Conservation (phyloP, 805 yeast species). For the Starmerella powellii region DNA sequence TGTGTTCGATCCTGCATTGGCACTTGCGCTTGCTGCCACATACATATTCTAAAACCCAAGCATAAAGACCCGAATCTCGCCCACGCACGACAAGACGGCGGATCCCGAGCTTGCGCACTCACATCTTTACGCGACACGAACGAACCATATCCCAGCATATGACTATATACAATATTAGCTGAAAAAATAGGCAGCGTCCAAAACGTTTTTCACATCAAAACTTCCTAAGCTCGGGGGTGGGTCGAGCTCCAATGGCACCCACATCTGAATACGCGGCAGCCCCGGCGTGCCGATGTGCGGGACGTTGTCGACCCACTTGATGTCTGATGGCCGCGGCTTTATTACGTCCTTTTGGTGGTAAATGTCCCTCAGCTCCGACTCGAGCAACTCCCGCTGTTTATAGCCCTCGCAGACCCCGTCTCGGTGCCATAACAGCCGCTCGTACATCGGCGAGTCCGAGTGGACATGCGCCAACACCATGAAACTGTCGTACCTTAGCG, state of each 20-base stretch:
- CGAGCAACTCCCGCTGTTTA: conserved; percentile 42
- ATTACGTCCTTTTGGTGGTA: too few species aligned
- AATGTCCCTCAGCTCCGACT: conserved; percentile 63
- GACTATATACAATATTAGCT: conserved; percentile 5
- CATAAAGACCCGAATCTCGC: too few species aligned
- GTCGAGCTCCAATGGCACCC: conserved; percentile 57
- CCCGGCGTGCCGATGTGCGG: conserved; percentile 31
- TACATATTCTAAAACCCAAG: not conserved
- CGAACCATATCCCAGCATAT: too few species aligned
- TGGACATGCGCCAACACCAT: conserved; percentile 46
- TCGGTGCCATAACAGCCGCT: conserved; percentile 34
- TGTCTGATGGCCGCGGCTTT: too few species aligned
- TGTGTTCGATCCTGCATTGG: conserved; percentile 13
- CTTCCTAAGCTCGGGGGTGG: conserved; percentile 60
- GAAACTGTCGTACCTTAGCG: conserved; percentile 54
- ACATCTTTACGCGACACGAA: too few species aligned
- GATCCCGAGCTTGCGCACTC: too few species aligned
- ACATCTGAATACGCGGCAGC: conserved; percentile 25
- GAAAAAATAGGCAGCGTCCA: conserved; percentile 64
- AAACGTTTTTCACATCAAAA: conserved; percentile 57
- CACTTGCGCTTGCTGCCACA: conserved; percentile 8
- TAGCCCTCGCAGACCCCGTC: conserved; percentile 3
- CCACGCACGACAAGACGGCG: too few species aligned
- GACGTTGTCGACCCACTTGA: conserved; percentile 49
- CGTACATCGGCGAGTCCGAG: conserved; percentile 39